Base-by-base conservation (phyloP, 257 asterid species). In the Penstemon barbatus region DNA sequence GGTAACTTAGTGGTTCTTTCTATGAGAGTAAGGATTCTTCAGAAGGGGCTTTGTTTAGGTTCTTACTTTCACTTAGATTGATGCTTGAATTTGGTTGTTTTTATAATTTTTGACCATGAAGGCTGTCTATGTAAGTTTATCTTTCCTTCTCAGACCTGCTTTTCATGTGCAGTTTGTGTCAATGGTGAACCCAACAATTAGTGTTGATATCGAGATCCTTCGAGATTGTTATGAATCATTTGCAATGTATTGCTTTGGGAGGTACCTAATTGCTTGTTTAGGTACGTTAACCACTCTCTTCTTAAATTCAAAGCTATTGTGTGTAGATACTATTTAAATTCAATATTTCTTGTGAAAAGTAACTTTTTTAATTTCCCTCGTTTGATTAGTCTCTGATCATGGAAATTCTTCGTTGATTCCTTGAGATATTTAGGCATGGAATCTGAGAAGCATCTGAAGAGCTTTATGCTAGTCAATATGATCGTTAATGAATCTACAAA, bases 191-290 rank as follows among this genome's bases (percentile, higher is more conserved):
- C 99, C 99, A 46, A 75, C 88, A 40, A 89, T 91, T 40, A 91
- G 95, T 64, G 97, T 94, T 70, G 79, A 89, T 60, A 81, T 94
- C 3, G 97, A 82, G 82, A 94, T 94, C 79, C 89, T 87, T 54
- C 99, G 97, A 69, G 99, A 94, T 75, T 86, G 99, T 81, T 91
- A 94, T 77, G 99, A 94, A 76, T 87, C 99, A 65, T 87, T 94
- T 81, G 99, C 99, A 68, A 94, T 94, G 99, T 94, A 94, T 69
- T 94, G 97, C 91, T 94, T 94, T 80, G 97, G 99, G 79, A 91
- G 99, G 84, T 94, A 91, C 77, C 91, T 94, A 55, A 73, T 94
- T 63, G 99, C 99, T 48, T 90, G 96, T 79, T 79, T 94, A 89
- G 99, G 99, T 94, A 88, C 53, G 87, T 46, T 58, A 45, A 39